phyloP scores from a whole-genome alignment of 352 stramenopile species.

The Globisporangium lucens region DNA sequence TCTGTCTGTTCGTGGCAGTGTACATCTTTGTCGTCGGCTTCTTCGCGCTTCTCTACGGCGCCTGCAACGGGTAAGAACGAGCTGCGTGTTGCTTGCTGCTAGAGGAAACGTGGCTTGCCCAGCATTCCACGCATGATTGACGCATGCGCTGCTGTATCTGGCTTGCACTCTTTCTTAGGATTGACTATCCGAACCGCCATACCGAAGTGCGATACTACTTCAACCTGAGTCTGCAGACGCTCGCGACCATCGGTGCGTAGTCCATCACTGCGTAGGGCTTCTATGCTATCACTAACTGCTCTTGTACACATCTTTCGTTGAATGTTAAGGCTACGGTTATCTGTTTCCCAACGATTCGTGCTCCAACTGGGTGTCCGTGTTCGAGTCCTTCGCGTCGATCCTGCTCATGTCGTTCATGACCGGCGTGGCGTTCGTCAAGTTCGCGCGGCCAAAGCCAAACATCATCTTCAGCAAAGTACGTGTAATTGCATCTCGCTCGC shows the following conservation, averaged over 20 bases:
- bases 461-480: constrained; percentile 49
- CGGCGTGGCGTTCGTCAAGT: constrained; percentile 62
- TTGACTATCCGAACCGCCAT: constrained; percentile 10
- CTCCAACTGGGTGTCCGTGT: constrained; percentile 45
- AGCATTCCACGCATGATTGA: neutral
- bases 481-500: neutral
- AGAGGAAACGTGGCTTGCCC: neutral
- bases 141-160: neutral
- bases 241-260: constrained; percentile 46
- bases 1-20: constrained; percentile 42
- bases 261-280: constrained; percentile 28
- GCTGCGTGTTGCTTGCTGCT: neutral
- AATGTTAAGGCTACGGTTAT: constrained; percentile 36
- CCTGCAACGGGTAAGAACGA: constrained; percentile 32
- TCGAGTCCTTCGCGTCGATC: constrained; percentile 57
- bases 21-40: constrained; percentile 45
- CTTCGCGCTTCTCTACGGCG: constrained; percentile 45
- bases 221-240: constrained; percentile 60
- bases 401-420: constrained; percentile 58
- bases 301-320: neutral
- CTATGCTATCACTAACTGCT: neutral
- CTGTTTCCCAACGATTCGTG: constrained; percentile 47
- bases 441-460: constrained; percentile 42
- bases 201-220: constrained; percentile 40
- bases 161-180: neutral